phyloP scores from a whole-genome alignment of 352 stramenopile genomes.

The Pythium diclinum region DNA sequence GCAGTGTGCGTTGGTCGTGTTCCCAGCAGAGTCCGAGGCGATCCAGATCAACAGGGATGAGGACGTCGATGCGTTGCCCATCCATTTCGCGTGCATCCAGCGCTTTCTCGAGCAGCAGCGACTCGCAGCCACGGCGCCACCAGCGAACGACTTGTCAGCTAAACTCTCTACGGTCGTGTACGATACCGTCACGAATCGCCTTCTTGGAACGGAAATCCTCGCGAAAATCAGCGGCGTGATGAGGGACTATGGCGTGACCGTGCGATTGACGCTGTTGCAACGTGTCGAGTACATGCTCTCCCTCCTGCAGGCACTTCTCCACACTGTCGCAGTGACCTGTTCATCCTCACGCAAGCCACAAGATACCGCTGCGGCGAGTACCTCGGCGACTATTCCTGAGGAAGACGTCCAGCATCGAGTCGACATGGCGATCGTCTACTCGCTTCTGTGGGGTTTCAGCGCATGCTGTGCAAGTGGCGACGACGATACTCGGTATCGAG shows the following conservation, averaged over 20 bases:
- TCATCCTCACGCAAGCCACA: slow-evolving; percentile 13
- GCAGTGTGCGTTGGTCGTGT: slow-evolving; percentile 18
- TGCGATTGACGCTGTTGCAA: slow-evolving; percentile 37
- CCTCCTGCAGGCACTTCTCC: slow-evolving; percentile 42
- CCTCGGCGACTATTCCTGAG: slow-evolving; percentile 4
- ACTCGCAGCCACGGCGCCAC: background rate
- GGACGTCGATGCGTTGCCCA: slow-evolving; percentile 20
- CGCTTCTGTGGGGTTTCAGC: slow-evolving; percentile 45
- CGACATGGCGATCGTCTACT: slow-evolving; percentile 51
- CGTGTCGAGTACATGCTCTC: slow-evolving; percentile 42
- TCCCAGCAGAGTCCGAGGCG: slow-evolving; percentile 9
- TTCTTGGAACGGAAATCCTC: slow-evolving; percentile 30
- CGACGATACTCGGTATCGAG: slow-evolving; percentile 5
- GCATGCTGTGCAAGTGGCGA: slow-evolving; percentile 11
- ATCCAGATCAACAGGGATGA: slow-evolving; percentile 10
- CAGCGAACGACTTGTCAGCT: background rate
- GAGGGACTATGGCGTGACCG: slow-evolving; percentile 28
- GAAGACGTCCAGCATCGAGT: slow-evolving; percentile 33
- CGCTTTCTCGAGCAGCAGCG: slow-evolving; percentile 30
- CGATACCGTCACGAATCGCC: slow-evolving; percentile 25
- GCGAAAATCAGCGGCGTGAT: slow-evolving; percentile 26
- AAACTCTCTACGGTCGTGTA: slow-evolving; percentile 14
- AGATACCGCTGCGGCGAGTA: background rate
- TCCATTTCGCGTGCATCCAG: slow-evolving; percentile 31
- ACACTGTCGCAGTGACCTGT: slow-evolving; percentile 16